Percentiles rank a stretch among this genome's conserved stretches.
phyloP scores from a whole-genome alignment of 176 grass and related monocot species.

The Juncus inflexus region DNA sequence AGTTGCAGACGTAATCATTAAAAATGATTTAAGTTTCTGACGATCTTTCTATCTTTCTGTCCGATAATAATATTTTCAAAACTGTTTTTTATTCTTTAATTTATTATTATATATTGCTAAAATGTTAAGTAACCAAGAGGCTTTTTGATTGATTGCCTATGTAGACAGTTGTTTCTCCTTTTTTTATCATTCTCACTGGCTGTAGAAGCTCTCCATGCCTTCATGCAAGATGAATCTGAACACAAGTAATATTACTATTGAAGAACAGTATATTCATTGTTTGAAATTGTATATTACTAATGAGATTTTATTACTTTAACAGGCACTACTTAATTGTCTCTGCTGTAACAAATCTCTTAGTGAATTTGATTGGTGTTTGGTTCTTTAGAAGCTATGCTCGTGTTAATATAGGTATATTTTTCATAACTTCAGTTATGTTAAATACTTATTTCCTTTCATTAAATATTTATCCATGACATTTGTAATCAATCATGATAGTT shows the following conservation, averaged over 20 bases:
- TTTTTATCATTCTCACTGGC: slow-evolving; percentile 96
- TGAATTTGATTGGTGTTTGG: slow-evolving; percentile 96
- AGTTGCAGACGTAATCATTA: too few species aligned
- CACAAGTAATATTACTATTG: slow-evolving; percentile 64
- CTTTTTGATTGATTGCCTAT: slow-evolving; percentile 39
- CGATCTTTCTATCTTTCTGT: too few species aligned
- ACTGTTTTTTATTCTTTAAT: too few species aligned
- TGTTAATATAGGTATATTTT: slow-evolving; percentile 65
- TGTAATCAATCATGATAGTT: slow-evolving; percentile 32
- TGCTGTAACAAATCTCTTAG: slow-evolving; percentile 93
- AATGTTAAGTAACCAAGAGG: slow-evolving; percentile 22
- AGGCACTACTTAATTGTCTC: slow-evolving; percentile 96
- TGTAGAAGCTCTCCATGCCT: slow-evolving; percentile 89
- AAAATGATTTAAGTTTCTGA: too few species aligned
- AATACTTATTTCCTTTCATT: not conserved
- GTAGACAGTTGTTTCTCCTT: slow-evolving; percentile 96
- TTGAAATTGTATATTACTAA: not conserved
- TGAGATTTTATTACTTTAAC: slow-evolving; percentile 16
- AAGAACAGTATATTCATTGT: not conserved
- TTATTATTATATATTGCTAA: slow-evolving; percentile 13
- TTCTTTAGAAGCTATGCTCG: slow-evolving; percentile 91
- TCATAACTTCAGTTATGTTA: slow-evolving; percentile 4
- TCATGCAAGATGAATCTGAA: slow-evolving; percentile 99
- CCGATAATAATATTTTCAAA: too few species aligned
- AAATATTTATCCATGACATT: not conserved